Percentiles rank a stretch among this genome's conserved stretches.
Conservation (phyloP, 345 rosid genomes). For the Fremontodendron californicum region DNA sequence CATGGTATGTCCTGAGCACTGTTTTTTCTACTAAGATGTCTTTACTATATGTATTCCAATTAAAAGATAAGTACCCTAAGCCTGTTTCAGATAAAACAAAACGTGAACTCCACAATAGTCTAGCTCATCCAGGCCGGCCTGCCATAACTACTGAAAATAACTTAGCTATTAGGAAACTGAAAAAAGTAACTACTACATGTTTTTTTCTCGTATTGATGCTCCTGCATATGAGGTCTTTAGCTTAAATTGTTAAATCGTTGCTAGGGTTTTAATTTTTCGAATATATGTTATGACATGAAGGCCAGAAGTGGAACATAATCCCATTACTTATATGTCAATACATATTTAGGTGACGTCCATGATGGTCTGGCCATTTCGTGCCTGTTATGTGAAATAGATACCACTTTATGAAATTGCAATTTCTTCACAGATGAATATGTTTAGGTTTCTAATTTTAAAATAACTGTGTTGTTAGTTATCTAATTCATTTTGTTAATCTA, state of each 20-base stretch:
- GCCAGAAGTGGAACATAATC: neutral
- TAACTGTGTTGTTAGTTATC: neutral
- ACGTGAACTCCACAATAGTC: neutral
- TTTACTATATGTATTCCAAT: neutral
- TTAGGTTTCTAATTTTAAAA: neutral
- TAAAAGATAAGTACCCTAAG: neutral
- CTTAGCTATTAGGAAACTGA: neutral
- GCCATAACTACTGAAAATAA: neutral
- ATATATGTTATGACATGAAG: neutral
- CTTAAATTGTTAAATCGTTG: neutral
- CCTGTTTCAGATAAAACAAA: neutral
- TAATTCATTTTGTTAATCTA: neutral
- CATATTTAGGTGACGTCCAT: neutral
- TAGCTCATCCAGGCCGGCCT: neutral
- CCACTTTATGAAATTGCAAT: neutral
- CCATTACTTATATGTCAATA: neutral
- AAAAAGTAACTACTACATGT: neutral
- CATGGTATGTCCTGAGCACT: neutral
- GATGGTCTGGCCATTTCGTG: neutral
- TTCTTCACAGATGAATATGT: neutral
- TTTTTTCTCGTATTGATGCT: neutral
- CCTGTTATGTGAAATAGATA: neutral
- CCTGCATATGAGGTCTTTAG: neutral
- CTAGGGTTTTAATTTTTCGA: neutral
- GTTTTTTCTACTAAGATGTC: neutral